phyloP scores from a whole-genome alignment of 2,329 filamentous ascomycete species.

The Cordyceps cicadae region DNA sequence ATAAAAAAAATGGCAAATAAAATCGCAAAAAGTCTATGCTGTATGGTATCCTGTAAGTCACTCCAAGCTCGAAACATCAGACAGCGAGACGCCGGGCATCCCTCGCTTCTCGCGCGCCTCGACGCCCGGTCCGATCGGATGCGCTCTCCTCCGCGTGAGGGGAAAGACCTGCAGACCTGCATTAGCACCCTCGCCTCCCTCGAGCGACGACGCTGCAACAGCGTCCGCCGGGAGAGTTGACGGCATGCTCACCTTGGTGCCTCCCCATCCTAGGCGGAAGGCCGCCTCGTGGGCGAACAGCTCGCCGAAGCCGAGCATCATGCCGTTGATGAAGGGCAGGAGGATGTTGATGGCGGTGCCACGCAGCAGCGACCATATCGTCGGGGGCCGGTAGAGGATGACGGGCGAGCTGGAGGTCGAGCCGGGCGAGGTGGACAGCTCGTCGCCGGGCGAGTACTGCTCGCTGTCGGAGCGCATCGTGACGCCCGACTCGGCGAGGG shows the following conservation, averaged over 20 bases:
- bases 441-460: constrained; percentile 63
- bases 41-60: background rate
- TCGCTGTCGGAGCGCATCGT: constrained; percentile 79
- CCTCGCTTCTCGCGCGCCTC: constrained; percentile 62
- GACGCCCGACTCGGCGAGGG: constrained; percentile 63
- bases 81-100: constrained; percentile 38
- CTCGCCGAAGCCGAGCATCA: constrained; percentile 98
- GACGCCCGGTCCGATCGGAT: constrained; percentile 71
- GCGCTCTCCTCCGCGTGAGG: constrained; percentile 49
- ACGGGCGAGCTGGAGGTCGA: constrained; percentile 52
- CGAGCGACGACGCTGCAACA: too few relatives aligned
- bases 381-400: constrained; percentile 83
- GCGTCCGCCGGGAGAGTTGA: too few relatives aligned
- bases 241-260: constrained; percentile 70
- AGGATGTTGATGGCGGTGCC: constrained; percentile 94
- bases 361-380: constrained; percentile 73
- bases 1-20: background rate
- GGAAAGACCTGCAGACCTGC: constrained; percentile 45
- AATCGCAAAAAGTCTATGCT: background rate
- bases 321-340: constrained; percentile 89
- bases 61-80: constrained; percentile 58
- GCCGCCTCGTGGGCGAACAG: constrained; percentile 93
- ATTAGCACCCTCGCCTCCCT: background rate
- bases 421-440: constrained; percentile 51
- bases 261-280: constrained; percentile 85